phyloP scores from a whole-genome alignment of 805 yeast genomes.

The Cyberlindnera xylosilytica region DNA sequence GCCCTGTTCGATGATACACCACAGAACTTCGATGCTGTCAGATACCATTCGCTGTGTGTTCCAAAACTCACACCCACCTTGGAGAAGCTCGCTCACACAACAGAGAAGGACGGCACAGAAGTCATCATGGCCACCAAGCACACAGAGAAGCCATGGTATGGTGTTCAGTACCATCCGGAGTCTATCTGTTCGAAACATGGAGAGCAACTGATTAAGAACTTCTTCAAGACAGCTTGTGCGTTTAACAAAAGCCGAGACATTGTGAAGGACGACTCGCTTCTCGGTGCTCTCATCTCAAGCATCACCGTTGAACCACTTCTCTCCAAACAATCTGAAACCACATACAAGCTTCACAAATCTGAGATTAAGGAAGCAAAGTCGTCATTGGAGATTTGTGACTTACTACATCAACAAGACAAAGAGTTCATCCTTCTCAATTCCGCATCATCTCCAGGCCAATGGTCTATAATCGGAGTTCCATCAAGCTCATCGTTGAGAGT shows the following conservation, averaged over 20 bases:
- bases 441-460: conserved; percentile 80
- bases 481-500: conserved; percentile 40
- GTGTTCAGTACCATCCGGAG: conserved; percentile 97
- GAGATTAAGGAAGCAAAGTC: conserved; percentile 2
- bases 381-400: conserved; percentile 54
- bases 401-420: conserved; percentile 26
- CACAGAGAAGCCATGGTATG: conserved; percentile 63
- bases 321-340: background rate
- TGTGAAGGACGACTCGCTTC: conserved; percentile 12
- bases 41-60: conserved; percentile 85
- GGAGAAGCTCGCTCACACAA: conserved; percentile 60
- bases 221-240: conserved; percentile 32
- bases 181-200: conserved; percentile 83
- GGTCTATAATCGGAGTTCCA: conserved; percentile 85
- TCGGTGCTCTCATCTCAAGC: conserved; percentile 9
- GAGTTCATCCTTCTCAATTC: conserved; percentile 69
- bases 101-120: conserved; percentile 29
- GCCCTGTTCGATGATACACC: conserved; percentile 41
- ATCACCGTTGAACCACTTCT: conserved; percentile 21
- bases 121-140: conserved; percentile 83
- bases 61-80: conserved; percentile 31
- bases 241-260: conserved; percentile 26
- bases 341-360: conserved; percentile 6
- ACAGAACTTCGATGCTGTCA: conserved; percentile 56
- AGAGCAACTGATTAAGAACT: conserved; percentile 52